Evolutionary conservation across 768 basidiomycete genomes (phyloP).

Genomic region (Phylloporus arenicola): DNA sequence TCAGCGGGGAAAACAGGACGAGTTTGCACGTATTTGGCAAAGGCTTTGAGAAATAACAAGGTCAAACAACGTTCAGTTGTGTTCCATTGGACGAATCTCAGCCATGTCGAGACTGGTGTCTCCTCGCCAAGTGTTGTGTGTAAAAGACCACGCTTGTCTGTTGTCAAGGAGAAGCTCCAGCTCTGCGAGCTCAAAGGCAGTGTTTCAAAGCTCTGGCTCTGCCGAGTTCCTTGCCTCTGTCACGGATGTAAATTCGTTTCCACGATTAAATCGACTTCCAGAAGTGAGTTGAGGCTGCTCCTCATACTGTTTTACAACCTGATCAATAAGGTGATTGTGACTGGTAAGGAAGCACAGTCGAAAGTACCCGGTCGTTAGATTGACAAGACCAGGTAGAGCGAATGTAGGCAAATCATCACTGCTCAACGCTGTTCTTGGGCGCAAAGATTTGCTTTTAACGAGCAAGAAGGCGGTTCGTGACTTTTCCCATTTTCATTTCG

Average conservation of each 20-base stretch:
- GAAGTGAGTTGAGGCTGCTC: conserved; percentile 20
- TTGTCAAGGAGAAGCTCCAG: conserved; percentile 8
- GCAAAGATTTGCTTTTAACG: conserved; percentile 51
- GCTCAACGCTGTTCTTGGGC: conserved; percentile 61
- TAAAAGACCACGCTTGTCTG: neutral
- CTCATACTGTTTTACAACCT: neutral
- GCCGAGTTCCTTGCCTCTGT: conserved; percentile 27
- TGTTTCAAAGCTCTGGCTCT: conserved; percentile 22
- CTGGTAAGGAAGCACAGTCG: conserved; percentile 15
- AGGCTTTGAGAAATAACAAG: conserved; percentile 21
- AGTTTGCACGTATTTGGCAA: conserved; percentile 21
- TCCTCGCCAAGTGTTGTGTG: neutral
- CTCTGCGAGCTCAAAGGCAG: conserved; percentile 10
- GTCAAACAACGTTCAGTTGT: conserved; percentile 13
- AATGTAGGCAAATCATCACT: conserved; percentile 76
- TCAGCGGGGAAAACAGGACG: conserved; percentile 9
- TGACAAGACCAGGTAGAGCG: conserved; percentile 51
- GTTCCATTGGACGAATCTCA: neutral
- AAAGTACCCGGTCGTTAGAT: neutral
- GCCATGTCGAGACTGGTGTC: conserved; percentile 16
- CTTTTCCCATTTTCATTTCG: neutral
- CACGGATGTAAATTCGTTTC: conserved; percentile 15
- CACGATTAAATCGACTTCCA: conserved; percentile 16
- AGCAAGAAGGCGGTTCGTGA: conserved; percentile 66
- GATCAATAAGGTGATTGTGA: conserved; percentile 21